Evolutionary conservation across 768 basidiomycete species (phyloP), one percentile per base, ranked within the genome.

Genomic region (Postia placenta): DNA sequence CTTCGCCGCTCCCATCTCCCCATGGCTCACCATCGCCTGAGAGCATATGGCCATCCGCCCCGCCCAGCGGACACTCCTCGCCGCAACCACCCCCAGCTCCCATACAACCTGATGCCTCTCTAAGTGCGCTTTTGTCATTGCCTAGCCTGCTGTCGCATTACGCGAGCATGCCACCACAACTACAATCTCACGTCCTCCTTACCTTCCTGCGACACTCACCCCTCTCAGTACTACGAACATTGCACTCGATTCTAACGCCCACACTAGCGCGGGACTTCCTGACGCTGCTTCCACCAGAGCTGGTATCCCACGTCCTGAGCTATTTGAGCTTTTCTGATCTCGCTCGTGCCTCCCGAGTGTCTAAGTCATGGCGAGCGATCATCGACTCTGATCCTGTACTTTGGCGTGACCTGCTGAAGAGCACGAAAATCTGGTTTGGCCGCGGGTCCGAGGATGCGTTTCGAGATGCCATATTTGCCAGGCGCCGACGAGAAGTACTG

Each of bases 201-300:
- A 92, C 92, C 22, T 81, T 98, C 50, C 73, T 99, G 26, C 86
- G 92, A 51, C 91, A 94, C 59, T 92, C 93, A 4, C 85, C 93
- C 2, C 79, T 95, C 17, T 85, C 92, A 3, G 95, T 97, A 30
- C 76, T 99, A 23, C 87, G 95, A 45, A 88, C 87, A 1, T 69
- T 98, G 14, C 86, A 94, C 60, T 83, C 86, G 28, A 87, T 98
- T 58, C 74, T 97, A 57, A 85, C 87, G 0, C 91, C 88, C 22
- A 92, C 92, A 2, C 74, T 98, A 24, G 91, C 92, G 19, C 87
- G 94, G 57, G 96, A 99, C 68, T 99, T 97, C 65, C 78, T 98
- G 56, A 85, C 87, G 2, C 79, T 91, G 33, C 80, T 97, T 9
- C 96, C 96, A 4, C 84, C 89, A 27, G 95, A 99, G 60, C 81